Evolutionary conservation across 148 eudicot species (phyloP).

Genomic region (Salicornia ramosissima): DNA sequence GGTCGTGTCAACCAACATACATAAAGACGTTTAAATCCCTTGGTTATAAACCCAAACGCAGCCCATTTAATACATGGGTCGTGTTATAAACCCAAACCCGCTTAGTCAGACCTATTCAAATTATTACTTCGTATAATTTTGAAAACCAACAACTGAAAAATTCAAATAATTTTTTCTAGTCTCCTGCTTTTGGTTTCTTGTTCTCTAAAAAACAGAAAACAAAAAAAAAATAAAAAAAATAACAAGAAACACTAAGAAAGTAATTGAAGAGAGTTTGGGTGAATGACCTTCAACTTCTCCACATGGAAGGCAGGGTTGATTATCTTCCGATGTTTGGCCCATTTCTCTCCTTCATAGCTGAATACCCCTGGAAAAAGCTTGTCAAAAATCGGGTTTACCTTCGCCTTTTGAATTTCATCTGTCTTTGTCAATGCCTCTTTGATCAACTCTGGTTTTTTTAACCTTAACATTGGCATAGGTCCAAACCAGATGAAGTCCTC

Average conservation of each 20-base stretch:
- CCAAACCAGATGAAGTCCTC: conserved; percentile 3
- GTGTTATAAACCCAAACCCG: too few relatives aligned
- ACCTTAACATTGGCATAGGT: conserved; percentile 1
- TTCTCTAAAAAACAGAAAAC: too few relatives aligned
- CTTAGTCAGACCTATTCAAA: too few relatives aligned
- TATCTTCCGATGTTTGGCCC: conserved; percentile 22
- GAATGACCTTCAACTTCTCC: background rate
- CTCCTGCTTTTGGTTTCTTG: too few relatives aligned
- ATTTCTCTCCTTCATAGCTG: conserved; percentile 19
- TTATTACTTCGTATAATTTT: too few relatives aligned
- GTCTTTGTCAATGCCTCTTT: conserved; percentile 4
- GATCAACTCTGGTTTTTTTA: conserved; percentile 8
- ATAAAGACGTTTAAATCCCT: too few relatives aligned
- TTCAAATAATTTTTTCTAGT: too few relatives aligned
- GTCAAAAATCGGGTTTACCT: background rate
- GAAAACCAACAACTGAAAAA: too few relatives aligned
- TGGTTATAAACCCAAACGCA: too few relatives aligned
- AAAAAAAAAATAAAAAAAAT: too few relatives aligned
- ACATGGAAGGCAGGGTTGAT: conserved; percentile 25
- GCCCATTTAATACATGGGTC: too few relatives aligned
- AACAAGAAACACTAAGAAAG: background rate
- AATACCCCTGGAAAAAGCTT: conserved; percentile 11
- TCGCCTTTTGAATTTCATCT: conserved; percentile 11
- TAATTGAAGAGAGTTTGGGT: background rate
- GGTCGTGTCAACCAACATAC: too few relatives aligned